Evolutionary conservation across 129 eudicot genomes (phyloP), one percentile per base, ranked within the genome.

Genomic region (Ambrosia trifida): DNA sequence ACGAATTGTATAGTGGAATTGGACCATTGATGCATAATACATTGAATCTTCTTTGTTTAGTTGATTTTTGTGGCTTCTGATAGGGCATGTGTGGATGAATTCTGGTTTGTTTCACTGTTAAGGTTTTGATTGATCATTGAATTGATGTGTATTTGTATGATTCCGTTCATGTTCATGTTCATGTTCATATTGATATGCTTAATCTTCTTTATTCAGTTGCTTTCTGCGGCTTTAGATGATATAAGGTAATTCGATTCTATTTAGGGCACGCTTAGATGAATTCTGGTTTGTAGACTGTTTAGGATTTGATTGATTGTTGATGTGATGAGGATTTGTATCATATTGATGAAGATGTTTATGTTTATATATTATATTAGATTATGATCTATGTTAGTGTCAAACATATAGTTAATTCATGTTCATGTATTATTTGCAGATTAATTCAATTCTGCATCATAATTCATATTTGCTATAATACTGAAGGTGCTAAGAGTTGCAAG

Each of bases 11-110:
- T n/a, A n/a, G n/a, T n/a, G n/a, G n/a, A n/a, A n/a, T n/a, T n/a
- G n/a, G n/a, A n/a, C n/a, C n/a, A n/a, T n/a, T n/a, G 28, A 24
- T 24, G 28, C 28, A 24, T 24, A 24, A 18, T 62, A 35, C 63
- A 31, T 63, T 63, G 28, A 47, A 3, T 45, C 11, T 44, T 8
- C 1, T 16, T 46, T 74, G 20, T 18, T 19, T 2, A 7, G 18
- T 59, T 32, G 30, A 28, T 9, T 58, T 43, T 11, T 43, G 3
- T 72, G 53, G 68, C n/a, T 72, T 72, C 31, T n/a, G 66, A 9
- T 44, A 36, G 1, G 45, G 64, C 51, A 14, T 0, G 17, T 49
- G 14, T 68, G 32, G 28, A 68, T 49, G 68, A 72, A 44, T 28
- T 44, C n/a, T 53, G 57, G 17, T 69, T 4, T 32, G 18, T 8